Base-by-base conservation (phyloP, 2,329 filamentous ascomycete species). In the Botrytis deweyae region DNA sequence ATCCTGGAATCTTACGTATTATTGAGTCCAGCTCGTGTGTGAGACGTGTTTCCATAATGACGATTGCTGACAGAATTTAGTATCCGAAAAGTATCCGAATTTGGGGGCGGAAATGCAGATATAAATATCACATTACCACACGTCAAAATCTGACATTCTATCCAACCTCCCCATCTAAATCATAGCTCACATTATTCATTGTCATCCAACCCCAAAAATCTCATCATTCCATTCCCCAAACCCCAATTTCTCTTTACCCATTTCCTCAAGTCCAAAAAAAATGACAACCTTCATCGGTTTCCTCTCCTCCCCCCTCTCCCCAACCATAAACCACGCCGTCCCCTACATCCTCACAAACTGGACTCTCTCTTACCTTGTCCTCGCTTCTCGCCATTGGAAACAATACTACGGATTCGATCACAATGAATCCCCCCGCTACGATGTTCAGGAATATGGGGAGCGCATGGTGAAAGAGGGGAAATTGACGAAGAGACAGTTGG, bases 341-440 rank as follows among this genome's bases (percentile, higher is more conserved):
- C 63, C 63, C 6, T 66, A 66, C 29, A 66, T 49, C 63, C 63
- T 66, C 63, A 25, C 63, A 16, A 49, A 66, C 42, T 49, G 42
- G 63, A 66, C n/a, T 6, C 29, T 36, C 42, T 66, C 63, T 3
- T 49, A 66, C 29, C 20, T 66, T 5, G 20, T 66, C 10, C 63
- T 66, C 29, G 42, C 63, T 1, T 25, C 63, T 0, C 29, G 63
- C 8, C 42, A 46, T 2, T 65, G 63, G 63, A 65, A 65, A 36
- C n/a, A 65, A 46, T 65, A 46, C 29, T 46, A 65, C 40, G 63
- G 63, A 1, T 65, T 65, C 12, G 63, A 65, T 2, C 40, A 65
- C 4, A 44, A 65, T 16, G 63, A 65, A 10, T 65, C 63, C 0
- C 40, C 63, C 4, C 63, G 40, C 22, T 65, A 65, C 22, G 63